phyloP scores from a whole-genome alignment of 2,329 filamentous ascomycete species.

The Drechslerella coelobrocha region DNA sequence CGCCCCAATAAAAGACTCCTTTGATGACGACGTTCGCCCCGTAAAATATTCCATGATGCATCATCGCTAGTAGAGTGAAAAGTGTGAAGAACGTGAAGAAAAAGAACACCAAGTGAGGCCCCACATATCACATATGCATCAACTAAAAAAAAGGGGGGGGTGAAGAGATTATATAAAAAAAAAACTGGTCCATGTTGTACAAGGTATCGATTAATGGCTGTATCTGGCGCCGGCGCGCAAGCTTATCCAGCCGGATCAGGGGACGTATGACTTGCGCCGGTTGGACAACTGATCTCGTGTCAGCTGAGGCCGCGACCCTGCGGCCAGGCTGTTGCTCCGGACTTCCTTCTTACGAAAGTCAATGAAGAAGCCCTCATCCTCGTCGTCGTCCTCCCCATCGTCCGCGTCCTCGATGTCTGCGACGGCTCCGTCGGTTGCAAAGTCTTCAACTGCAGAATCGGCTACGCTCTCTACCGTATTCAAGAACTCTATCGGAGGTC shows the following conservation, averaged over 20 bases:
- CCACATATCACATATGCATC: constrained; percentile 25
- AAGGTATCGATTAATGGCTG: constrained; percentile 28
- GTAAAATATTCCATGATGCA: constrained; percentile 23
- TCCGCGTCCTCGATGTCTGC: constrained; percentile 52
- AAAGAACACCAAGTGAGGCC: constrained; percentile 31
- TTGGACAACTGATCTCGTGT: constrained; percentile 21
- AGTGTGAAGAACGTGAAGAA: constrained; percentile 30
- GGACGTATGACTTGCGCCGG: constrained; percentile 42
- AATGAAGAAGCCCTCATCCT: constrained; percentile 52
- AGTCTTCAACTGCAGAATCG: constrained; percentile 30
- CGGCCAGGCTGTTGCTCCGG: constrained; percentile 41
- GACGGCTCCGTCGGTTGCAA: constrained; percentile 36
- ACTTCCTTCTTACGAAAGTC: constrained; percentile 49
- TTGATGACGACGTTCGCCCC: constrained; percentile 26
- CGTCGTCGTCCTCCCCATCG: constrained; percentile 50
- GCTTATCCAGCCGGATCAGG: constrained; percentile 48
- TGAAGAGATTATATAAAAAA: constrained; percentile 44
- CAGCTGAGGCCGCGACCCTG: constrained; percentile 30
- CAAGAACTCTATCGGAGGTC: constrained; percentile 48
- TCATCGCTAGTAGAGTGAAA: constrained; percentile 30
- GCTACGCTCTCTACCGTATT: constrained; percentile 40
- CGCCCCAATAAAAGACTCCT: constrained; percentile 40
- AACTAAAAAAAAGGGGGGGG: constrained; percentile 42
- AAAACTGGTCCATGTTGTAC: constrained; percentile 40
- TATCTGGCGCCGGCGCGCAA: too few species aligned